Evolutionary conservation across 139 green algal species (phyloP).

Genomic region (Chlorella sp.): DNA sequence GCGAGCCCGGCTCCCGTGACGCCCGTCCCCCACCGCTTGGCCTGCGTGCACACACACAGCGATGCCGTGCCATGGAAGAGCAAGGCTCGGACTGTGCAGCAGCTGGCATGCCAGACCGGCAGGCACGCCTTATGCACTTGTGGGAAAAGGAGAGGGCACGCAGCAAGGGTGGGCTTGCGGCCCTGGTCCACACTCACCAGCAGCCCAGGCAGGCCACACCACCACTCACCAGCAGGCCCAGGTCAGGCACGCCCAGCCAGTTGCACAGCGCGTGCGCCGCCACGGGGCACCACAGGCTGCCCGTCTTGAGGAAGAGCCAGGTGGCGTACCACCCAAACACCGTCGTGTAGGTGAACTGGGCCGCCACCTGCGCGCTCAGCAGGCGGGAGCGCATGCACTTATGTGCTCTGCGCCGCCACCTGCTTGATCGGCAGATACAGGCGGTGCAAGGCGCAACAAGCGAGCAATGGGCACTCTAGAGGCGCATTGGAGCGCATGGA

Average conservation of each 20-base stretch:
- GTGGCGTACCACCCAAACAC: slow-evolving; percentile 70
- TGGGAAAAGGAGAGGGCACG: neutral
- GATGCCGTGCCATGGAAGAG: too few relatives aligned
- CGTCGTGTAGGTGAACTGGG: slow-evolving; percentile 64
- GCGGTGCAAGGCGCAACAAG: neutral
- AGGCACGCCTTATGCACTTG: too few relatives aligned
- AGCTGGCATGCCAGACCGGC: neutral
- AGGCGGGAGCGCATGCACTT: neutral
- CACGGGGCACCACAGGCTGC: slow-evolving; percentile 34
- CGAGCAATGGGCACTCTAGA: neutral
- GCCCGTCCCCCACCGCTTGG: too few relatives aligned
- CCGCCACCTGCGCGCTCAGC: slow-evolving; percentile 21
- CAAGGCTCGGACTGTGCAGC: too few relatives aligned
- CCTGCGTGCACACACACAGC: too few relatives aligned
- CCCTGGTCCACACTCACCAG: neutral
- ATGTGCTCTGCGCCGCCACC: neutral
- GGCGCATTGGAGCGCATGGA: neutral
- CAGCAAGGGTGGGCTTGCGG: neutral
- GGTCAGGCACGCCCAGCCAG: slow-evolving; percentile 57
- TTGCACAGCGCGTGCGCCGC: slow-evolving; percentile 70
- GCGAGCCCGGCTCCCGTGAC: too few relatives aligned
- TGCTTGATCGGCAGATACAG: neutral
- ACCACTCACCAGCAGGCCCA: slow-evolving; percentile 26
- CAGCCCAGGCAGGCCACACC: neutral
- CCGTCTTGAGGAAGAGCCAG: slow-evolving; percentile 50